Base-by-base conservation (phyloP, 2,329 filamentous ascomycete genomes). In the Cordyceps farinosa region DNA sequence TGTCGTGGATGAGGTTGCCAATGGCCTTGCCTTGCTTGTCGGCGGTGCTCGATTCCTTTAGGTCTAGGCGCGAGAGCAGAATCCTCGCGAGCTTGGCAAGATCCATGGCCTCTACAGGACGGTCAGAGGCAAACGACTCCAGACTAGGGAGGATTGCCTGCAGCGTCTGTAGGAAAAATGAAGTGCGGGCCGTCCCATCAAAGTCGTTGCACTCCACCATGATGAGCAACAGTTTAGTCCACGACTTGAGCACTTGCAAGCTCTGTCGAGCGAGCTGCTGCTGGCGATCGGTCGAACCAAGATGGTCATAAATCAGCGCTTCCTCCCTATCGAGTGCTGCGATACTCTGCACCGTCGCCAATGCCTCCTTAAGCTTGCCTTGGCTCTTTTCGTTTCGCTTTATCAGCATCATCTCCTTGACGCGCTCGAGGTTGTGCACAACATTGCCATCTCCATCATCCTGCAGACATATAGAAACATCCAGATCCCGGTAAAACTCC, bases 81-180 rank as follows among this genome's bases (percentile, higher is more conserved):
- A 88, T 82, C 70, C 88, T 87, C 11, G 89, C 87, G n/a, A 97
- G 81, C 67, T 86, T 87, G 17, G 91, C 90, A 30, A 97, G 81
- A 70, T 96, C 88, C 32, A 89, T 79, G 3, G 91, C 90, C 61
- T 92, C 88, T 15, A 82, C 80, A 1, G 88, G 81, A 62, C 89
- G 87, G 10, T 90, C 86, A 5, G 85, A 82, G 62, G 91, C 87
- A 56, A 90, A 89, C 22, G 83, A 83, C 72, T 98, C 94, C 13
- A 99, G 83, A 67, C 92, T 96, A 0, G 95, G 93, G 7, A 97
- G 82, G 55, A 96, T 90, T 15, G 94, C 85, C 72, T 98, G 93
- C 5, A 99, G 81, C 0, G 90, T 88, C 72, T 96, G 92, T 11
- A 98, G 78, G 62, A 96, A 87, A 72, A 97, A 93, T 0, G 89